These are phyloP conservation scores for Rhodotorula mucilaginosa DNA, from an alignment of 1,284 basidiomycete species.

Conservation along the genomic window DNA sequence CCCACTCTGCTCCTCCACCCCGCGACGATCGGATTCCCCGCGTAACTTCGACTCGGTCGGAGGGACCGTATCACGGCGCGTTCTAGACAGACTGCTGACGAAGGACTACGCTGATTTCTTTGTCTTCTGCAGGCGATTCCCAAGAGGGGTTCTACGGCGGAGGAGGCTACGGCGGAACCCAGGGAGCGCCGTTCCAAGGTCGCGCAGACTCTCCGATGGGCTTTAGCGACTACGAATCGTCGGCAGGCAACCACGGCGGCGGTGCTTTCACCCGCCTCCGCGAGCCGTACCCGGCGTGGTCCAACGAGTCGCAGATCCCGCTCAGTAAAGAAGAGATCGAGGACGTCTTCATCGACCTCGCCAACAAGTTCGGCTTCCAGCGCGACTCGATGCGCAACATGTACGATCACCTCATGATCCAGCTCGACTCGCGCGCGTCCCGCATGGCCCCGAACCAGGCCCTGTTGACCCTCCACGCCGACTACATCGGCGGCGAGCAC, in stretches of 20 bases:
- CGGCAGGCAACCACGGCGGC: slow-evolving; percentile 20
- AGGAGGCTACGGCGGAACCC: slow-evolving; percentile 22
- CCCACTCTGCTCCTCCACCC: not conserved
- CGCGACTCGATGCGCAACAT: slow-evolving; percentile 67
- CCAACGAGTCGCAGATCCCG: slow-evolving; percentile 84
- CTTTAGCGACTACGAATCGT: slow-evolving; percentile 38
- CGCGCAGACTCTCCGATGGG: slow-evolving; percentile 33
- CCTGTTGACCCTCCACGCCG: slow-evolving; percentile 89
- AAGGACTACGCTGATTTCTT: not conserved
- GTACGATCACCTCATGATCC: slow-evolving; percentile 98
- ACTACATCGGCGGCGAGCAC: slow-evolving; percentile 94
- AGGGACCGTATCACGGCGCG: not conserved
- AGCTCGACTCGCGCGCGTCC: slow-evolving; percentile 92
- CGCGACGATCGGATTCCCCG: not conserved
- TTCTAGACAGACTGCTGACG: too few relatives aligned
- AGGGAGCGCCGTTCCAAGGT: slow-evolving; percentile 31
- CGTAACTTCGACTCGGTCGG: not conserved
- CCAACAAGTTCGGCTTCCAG: slow-evolving; percentile 99
- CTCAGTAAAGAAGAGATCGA: slow-evolving; percentile 98
- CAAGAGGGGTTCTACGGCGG: slow-evolving; percentile 22
- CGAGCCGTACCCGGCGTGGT: slow-evolving; percentile 92
- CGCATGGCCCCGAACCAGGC: slow-evolving; percentile 97
- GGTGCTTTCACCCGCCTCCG: slow-evolving; percentile 46
- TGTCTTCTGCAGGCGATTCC: slow-evolving; percentile 11
- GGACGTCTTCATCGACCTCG: slow-evolving; percentile 94